Percentiles rank a stretch among this genome's conserved stretches.
Conservation (phyloP, 2,329 filamentous ascomycete species). For the Monosporascus sp. region DNA sequence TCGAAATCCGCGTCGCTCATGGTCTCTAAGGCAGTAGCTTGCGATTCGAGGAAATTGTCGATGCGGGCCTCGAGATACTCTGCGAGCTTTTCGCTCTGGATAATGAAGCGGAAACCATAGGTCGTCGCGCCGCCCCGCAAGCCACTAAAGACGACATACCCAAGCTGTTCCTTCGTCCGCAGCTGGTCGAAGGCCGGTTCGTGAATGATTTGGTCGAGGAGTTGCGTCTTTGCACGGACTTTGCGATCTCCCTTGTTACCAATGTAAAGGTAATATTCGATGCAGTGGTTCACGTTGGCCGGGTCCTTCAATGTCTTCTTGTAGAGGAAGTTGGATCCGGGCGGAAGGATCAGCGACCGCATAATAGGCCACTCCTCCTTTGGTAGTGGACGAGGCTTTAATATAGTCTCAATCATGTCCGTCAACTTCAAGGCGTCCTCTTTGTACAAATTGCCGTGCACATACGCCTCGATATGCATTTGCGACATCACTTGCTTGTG, state of each 20-base stretch:
- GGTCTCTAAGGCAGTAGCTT: constrained; percentile 58
- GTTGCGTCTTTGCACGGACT: constrained; percentile 68
- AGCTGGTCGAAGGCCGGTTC: constrained; percentile 94
- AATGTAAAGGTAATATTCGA: constrained; percentile 71
- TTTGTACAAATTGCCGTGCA: constrained; percentile 90
- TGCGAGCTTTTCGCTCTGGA: constrained; percentile 85
- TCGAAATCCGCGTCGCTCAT: constrained; percentile 87
- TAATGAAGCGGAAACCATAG: constrained; percentile 80
- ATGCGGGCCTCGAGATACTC: constrained; percentile 83
- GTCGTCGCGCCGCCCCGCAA: constrained; percentile 67
- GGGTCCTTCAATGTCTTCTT: constrained; percentile 76
- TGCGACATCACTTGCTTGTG: constrained; percentile 76
- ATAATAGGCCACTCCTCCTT: constrained; percentile 73
- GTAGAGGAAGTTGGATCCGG: constrained; percentile 79
- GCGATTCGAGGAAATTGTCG: constrained; percentile 71
- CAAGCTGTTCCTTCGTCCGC: constrained; percentile 93
- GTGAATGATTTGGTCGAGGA: constrained; percentile 85
- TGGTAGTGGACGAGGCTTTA: constrained; percentile 71
- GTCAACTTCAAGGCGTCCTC: constrained; percentile 86
- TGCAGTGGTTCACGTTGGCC: constrained; percentile 82
- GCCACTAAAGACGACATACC: constrained; percentile 91
- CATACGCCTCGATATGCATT: constrained; percentile 80
- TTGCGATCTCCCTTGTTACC: constrained; percentile 64
- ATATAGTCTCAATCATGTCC: constrained; percentile 70
- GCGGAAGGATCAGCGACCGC: constrained; percentile 70